Evolutionary conservation across 495 filamentous ascomycete genomes (phyloP), one percentile per base, ranked within the genome.

Genomic region (Tirmania nivea): DNA sequence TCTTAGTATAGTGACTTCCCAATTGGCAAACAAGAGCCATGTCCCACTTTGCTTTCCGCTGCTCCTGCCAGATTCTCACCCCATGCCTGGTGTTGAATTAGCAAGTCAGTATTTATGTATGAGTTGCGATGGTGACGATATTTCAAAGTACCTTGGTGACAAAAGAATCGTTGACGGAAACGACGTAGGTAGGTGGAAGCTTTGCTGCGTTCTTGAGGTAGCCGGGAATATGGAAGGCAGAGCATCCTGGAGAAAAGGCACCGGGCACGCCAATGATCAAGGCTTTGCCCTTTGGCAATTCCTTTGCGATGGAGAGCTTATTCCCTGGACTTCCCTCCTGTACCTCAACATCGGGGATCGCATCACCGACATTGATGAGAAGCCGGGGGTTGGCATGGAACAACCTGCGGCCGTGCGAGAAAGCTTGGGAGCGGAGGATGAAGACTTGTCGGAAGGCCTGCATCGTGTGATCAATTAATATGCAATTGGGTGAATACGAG

Each of bases 91-190:
- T 19, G 42, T 47, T 19, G 1, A 47, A n/a, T 47, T 47, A 14
- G 19, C 42, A 47, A 19, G 42, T 2, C 25, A 12, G 21, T 20
- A 12, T 19, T 3, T 12, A 50, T 50, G 48, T 6, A 31, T 19
- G n/a, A 8, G 12, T 31, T 21, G 20, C 25, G 16, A 50, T 50
- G 48, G 48, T 19, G n/a, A 50, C 11, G 19, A 20, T 14, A 55
- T 35, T 37, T 45, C 19, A 16, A 45, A 19, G 14, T 16, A 69
- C 83, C 70, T 75, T 92, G 78, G 55, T 63, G 12, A 95, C 90
- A 68, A 96, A 95, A 31, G 87, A 77, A 66, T 97, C 90, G 69
- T 97, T 97, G 65, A 95, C 86, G 21, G 79, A 74, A 51, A 97
- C 79, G 25, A 95, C 86, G 57, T 89, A 92, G 14, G 48, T 17